phyloP scores from a whole-genome alignment of 2,329 filamentous ascomycete genomes.

The Rhinocladiella similis region DNA sequence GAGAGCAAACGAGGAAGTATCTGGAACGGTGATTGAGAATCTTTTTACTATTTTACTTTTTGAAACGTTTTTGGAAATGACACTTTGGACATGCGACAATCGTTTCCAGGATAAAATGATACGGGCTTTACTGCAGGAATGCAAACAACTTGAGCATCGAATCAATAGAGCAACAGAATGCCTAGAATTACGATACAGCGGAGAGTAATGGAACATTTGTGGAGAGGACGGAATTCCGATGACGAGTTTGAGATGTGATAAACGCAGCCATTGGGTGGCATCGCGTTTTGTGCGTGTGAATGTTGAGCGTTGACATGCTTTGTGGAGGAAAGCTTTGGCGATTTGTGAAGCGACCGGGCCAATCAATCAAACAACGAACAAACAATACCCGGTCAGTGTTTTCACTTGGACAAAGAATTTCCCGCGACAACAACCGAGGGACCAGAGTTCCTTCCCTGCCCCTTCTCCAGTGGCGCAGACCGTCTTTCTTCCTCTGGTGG shows the following conservation, averaged over 20 bases:
- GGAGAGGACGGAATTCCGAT: slow-evolving; percentile 24
- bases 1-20: slow-evolving; percentile 22
- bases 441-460: slow-evolving; percentile 31
- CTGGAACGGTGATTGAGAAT: slow-evolving; percentile 12
- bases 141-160: background rate
- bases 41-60: slow-evolving; percentile 1
- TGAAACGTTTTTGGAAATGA: background rate
- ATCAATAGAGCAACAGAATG: background rate
- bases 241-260: slow-evolving; percentile 6
- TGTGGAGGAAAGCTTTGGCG: slow-evolving; percentile 16
- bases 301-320: slow-evolving; percentile 27
- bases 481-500: slow-evolving; percentile 14
- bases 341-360: background rate
- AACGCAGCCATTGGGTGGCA: slow-evolving; percentile 18
- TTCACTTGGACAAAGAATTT: background rate
- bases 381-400: slow-evolving; percentile 1
- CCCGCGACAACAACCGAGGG: slow-evolving; percentile 25
- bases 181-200: slow-evolving; percentile 11
- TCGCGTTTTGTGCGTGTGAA: slow-evolving; percentile 23
- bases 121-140: background rate
- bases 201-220: slow-evolving; percentile 19
- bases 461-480: slow-evolving; percentile 30
- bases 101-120: background rate
- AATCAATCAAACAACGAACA: background rate
- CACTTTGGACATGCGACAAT: too few species aligned